Base-by-base conservation (phyloP, 192 early-diverging fungal genomes). In the Entomortierella beljakovae region DNA sequence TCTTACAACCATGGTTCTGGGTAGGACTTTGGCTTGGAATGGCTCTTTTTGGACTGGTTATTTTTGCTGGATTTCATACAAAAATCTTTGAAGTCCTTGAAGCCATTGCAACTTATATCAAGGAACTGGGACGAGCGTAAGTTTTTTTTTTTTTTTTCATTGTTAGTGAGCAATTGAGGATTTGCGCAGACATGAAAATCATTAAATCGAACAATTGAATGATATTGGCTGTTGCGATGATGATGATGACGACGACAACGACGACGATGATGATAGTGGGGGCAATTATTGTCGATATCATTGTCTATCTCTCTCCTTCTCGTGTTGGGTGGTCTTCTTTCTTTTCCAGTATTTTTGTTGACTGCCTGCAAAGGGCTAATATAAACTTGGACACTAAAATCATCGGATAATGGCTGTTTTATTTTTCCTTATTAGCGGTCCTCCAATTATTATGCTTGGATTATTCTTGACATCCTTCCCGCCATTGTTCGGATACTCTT, bases 381-480 rank as follows among this genome's bases (percentile, higher is more conserved):
- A 25, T 15, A 25, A 1, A n/a, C 8, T 35, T 15, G 15, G 15
- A 11, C 2, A 37, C 6, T 3, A 6, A 32, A 11, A 34, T 32
- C 7, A n/a, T 37, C 31, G 20, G 1, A 57, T 8, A 53, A 26
- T 20, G 4, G 43, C 23, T 23, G 20, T 50, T 16, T 2, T 55
- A 28, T n/a, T 29, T 37, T 46, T 50, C 10, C 31, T 48, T 48
- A 0, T 58, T 69, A 77, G 74, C 43, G 74, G 74, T 53, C 74
- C 74, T 0, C 74, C 66, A 1, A 56, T 77, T 40, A 77, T 77
- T 55, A 77, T 77, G 74, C 50, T 77, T 4, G 59, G 66, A 3
- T 53, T 77, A 22, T 91, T 90, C 69, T 28, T 88, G 8, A 88
- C 89, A 9, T 89, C 88, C 40, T 92, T 93, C 61, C 92, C 92